Evolutionary conservation across 306 rosid species (phyloP), one percentile per base, ranked within the genome.

Genomic region (Urtica urens): DNA sequence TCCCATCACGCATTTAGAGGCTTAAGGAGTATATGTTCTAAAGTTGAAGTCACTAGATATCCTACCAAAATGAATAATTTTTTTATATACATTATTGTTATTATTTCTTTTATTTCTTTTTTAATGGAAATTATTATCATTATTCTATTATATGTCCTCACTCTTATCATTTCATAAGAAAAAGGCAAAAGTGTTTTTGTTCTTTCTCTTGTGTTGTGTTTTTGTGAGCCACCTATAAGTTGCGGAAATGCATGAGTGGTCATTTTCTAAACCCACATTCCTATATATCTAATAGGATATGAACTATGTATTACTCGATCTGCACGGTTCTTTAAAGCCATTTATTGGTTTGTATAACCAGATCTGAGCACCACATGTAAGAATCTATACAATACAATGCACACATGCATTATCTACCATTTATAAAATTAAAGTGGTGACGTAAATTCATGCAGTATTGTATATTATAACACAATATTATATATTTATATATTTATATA

Each of bases 101-200:
- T 10, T 16, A 7, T 49, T 1, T 5, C 30, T 4, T 0, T 10
- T 19, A 49, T 49, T 20, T 5, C 22, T 10, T 53, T 43, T 5
- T 38, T n/a, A n/a, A n/a, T n/a, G n/a, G n/a, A n/a, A n/a, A n/a
- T n/a, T n/a, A n/a, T n/a, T n/a, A n/a, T n/a, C n/a, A n/a, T n/a
- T n/a, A n/a, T 10, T 25, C 20, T 20, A 0, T 11, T 18, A 13
- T 24, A 22, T 49, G 46, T 29, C 31, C 38, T 8, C 60, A 51
- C 56, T 44, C 27, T 50, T 52, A 51, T 52, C 71, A 28, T 35
- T 58, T 45, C 44, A 16, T 7, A 62, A 7, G 10, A 56, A 55
- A 56, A 68, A 56, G n/a, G 41, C 56, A 57, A 52, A 25, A 62
- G n/a, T 9, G 42, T 52, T 18, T 45, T 2, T 43, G 41, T 52